Evolutionary conservation across 2,329 filamentous ascomycete genomes (phyloP), one percentile per base, ranked within the genome.

Genomic region (Sordariomycetes sp.): DNA sequence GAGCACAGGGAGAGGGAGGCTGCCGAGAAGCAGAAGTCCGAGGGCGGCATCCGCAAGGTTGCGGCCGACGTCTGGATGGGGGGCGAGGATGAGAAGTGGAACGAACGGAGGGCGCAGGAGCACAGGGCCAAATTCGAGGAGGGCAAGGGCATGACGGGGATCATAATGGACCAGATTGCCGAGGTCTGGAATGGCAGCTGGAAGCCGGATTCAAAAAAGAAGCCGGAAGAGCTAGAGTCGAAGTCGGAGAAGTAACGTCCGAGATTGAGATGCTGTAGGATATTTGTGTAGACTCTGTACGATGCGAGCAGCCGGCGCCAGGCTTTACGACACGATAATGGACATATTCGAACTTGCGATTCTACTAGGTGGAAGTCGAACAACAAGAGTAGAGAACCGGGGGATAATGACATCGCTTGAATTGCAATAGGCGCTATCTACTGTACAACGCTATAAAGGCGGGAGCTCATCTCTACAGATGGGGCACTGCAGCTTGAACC

Each of bases 401-500:
- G n/a, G n/a, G n/a, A n/a, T n/a, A n/a, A n/a, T n/a, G n/a, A n/a
- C n/a, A n/a, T n/a, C n/a, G n/a, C n/a, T n/a, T n/a, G n/a, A n/a
- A n/a, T n/a, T n/a, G n/a, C n/a, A n/a, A n/a, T n/a, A n/a, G n/a
- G n/a, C n/a, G n/a, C n/a, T 27, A 27, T n/a, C n/a, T n/a, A n/a
- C n/a, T 19, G 11, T 8, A 10, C 8, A 19, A 16, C 11, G 12
- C 32, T 34, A 40, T 12, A 40, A 30, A 1, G 39, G 35, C 21
- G 39, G 39, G 25, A 40, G 24, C 31, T 40, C 39, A 18, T 40
- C 39, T 23, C 92, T 72, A 59, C 92, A 96, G 44, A 94, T 95
- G 1, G 92, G 92, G 61, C 92, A 98, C 62, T 94, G 86, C 49
- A 98, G 59, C 38, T 90, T 66, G 55, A 93, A 87, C 52, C 85